A percentile compares a stretch with the other conserved stretches of the same genome.
phyloP scores from a whole-genome alignment of 805 yeast species.

The Ogataea wickerhamii region DNA sequence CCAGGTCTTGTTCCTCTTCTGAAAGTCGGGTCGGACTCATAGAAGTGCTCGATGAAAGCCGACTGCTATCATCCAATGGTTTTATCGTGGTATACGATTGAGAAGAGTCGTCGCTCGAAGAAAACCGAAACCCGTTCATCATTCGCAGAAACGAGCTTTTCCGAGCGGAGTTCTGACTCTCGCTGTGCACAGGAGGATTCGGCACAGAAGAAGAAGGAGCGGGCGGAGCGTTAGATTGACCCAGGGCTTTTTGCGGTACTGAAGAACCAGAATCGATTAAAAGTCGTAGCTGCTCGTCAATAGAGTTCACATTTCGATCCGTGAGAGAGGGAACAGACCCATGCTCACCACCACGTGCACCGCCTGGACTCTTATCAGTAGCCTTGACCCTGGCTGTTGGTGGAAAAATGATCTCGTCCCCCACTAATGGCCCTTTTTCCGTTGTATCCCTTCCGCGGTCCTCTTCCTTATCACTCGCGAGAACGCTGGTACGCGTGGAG shows the following conservation, averaged over 20 bases:
- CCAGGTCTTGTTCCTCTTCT: background rate
- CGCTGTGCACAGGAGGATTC: background rate
- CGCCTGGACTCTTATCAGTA: background rate
- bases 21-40: background rate
- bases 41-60: background rate
- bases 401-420: background rate
- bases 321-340: constrained; percentile 1
- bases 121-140: background rate
- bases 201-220: background rate
- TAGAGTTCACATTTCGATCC: constrained; percentile 12
- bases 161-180: background rate
- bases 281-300: constrained; percentile 11
- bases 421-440: constrained; percentile 2
- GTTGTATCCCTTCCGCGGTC: constrained; percentile 11
- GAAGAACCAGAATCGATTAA: constrained; percentile 1
- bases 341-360: background rate
- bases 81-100: constrained; percentile 1
- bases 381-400: background rate
- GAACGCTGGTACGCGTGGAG: constrained; percentile 2
- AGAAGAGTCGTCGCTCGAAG: background rate
- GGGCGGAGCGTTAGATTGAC: background rate
- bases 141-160: background rate
- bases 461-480: constrained; percentile 5
- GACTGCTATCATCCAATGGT: background rate
- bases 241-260: background rate